Percentiles rank a stretch among this genome's conserved stretches.
These are phyloP conservation scores for Alternaria panax DNA, from an alignment of 2,329 filamentous ascomycete genomes.

Conservation along the genomic window DNA sequence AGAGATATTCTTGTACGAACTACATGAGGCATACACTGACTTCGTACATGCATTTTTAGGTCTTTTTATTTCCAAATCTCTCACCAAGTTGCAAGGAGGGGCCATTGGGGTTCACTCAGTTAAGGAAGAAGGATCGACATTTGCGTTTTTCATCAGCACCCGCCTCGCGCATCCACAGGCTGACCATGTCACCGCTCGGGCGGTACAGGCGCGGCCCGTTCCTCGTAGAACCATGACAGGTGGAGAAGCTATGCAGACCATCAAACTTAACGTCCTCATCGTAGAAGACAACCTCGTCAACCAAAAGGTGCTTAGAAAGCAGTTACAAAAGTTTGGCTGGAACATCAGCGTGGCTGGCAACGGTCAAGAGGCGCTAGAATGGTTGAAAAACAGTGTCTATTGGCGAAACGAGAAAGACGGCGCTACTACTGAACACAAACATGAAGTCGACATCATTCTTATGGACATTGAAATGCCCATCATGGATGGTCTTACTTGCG, in stretches of 20 bases:
- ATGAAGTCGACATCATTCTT: conserved; percentile 35
- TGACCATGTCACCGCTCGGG: conserved; percentile 2
- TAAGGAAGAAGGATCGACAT: conserved; percentile 46
- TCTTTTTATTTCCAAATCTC: conserved; percentile 52
- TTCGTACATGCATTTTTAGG: too few relatives aligned
- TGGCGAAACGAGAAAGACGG: conserved; percentile 21
- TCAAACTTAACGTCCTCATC: conserved; percentile 37
- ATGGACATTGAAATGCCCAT: conserved; percentile 49
- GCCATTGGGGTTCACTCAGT: conserved; percentile 53
- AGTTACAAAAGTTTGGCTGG: conserved; percentile 48
- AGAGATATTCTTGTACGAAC: too few relatives aligned
- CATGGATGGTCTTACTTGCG: conserved; percentile 46
- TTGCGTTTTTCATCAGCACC: conserved; percentile 52
- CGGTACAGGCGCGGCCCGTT: conserved; percentile 11
- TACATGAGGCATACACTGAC: too few relatives aligned
- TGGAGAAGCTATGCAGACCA: conserved; percentile 31
- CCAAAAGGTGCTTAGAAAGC: conserved; percentile 51
- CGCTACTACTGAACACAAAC: background rate
- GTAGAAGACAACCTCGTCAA: conserved; percentile 54
- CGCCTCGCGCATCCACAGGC: conserved; percentile 25
- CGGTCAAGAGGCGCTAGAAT: conserved; percentile 50
- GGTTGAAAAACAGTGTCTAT: conserved; percentile 41
- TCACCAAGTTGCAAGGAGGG: conserved; percentile 46
- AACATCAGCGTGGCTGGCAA: conserved; percentile 49
- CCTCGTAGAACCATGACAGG: conserved; percentile 19